Conservation (phyloP, 768 basidiomycete species). For the Dioszegia hungarica region DNA sequence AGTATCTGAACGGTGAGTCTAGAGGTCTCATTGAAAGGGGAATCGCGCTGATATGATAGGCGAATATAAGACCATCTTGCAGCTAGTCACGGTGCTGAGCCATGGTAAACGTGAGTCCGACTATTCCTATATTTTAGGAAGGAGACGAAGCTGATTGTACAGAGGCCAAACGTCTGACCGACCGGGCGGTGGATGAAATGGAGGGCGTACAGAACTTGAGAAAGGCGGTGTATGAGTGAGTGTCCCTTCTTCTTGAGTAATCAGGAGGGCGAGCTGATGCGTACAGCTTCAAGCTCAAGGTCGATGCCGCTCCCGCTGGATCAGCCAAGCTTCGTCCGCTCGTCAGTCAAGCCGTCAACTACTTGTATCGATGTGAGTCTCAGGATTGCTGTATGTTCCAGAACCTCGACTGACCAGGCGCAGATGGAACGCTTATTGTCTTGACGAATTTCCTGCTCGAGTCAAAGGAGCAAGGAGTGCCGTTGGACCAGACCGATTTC, state of each 20-base stretch:
- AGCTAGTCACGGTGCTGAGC: slow-evolving; percentile 84
- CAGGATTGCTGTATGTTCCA: not conserved
- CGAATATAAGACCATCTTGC: slow-evolving; percentile 94
- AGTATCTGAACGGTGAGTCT: slow-evolving; percentile 70
- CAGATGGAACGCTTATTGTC: slow-evolving; percentile 82
- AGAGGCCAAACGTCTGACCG: slow-evolving; percentile 78
- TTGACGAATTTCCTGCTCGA: slow-evolving; percentile 94
- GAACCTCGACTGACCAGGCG: not conserved
- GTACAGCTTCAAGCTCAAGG: slow-evolving; percentile 80
- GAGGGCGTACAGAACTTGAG: slow-evolving; percentile 91
- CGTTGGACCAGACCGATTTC: slow-evolving; percentile 55
- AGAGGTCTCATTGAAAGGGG: not conserved
- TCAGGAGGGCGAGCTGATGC: not conserved
- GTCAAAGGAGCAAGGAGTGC: slow-evolving; percentile 37
- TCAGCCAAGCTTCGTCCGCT: slow-evolving; percentile 72
- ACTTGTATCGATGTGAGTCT: slow-evolving; percentile 58
- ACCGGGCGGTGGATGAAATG: slow-evolving; percentile 84
- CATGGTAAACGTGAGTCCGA: slow-evolving; percentile 65
- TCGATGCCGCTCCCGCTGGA: slow-evolving; percentile 73
- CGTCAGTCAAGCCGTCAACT: slow-evolving; percentile 74
- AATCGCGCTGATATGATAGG: slow-evolving; percentile 54
- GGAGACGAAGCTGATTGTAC: not conserved
- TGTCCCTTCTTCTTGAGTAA: slow-evolving; percentile 10
- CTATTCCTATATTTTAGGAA: not conserved
- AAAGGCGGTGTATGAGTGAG: slow-evolving; percentile 90